Evolutionary conservation across 805 yeast genomes (phyloP).

Genomic region (Starmerella khaoyaiensis): DNA sequence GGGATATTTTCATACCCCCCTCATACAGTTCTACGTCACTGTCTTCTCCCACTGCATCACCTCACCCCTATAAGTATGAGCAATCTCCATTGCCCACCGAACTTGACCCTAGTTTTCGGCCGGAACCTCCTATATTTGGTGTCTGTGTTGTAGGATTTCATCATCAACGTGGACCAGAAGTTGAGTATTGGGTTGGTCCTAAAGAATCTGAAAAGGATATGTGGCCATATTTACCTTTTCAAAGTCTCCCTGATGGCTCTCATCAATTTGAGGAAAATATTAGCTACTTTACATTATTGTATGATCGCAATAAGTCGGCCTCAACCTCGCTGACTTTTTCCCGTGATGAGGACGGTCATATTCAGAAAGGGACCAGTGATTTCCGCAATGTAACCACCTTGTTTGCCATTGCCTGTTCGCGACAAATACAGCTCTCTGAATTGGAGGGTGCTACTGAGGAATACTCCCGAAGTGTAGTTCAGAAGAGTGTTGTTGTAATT

Average conservation of each 20-base stretch:
- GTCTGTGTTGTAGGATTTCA: constrained; percentile 86
- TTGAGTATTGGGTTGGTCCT: constrained; percentile 72
- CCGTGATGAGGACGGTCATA: constrained; percentile 30
- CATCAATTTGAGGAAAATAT: constrained; percentile 90
- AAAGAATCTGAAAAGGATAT: constrained; percentile 33
- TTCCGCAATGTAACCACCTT: constrained; percentile 44
- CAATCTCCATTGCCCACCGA: constrained; percentile 14
- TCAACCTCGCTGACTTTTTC: constrained; percentile 35
- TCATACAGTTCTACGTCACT: no score
- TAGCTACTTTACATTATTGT: constrained; percentile 73
- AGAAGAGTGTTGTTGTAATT: constrained; percentile 81
- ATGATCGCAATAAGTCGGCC: constrained; percentile 40
- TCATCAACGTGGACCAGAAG: constrained; percentile 85
- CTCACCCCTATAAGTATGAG: constrained; percentile 14
- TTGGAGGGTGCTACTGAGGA: constrained; percentile 41
- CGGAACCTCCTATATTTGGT: constrained; percentile 46
- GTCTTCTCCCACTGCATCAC: constrained; percentile 13
- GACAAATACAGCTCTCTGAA: constrained; percentile 59
- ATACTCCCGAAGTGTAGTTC: constrained; percentile 75
- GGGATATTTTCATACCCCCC: no score
- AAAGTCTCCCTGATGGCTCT: constrained; percentile 91
- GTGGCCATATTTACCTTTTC: constrained; percentile 87
- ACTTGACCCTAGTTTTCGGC: background rate
- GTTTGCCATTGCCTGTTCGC: constrained; percentile 90
- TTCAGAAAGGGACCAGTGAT: constrained; percentile 32